Evolutionary conservation across 129 eudicot species (phyloP).

Genomic region (Escallonia herrerae): DNA sequence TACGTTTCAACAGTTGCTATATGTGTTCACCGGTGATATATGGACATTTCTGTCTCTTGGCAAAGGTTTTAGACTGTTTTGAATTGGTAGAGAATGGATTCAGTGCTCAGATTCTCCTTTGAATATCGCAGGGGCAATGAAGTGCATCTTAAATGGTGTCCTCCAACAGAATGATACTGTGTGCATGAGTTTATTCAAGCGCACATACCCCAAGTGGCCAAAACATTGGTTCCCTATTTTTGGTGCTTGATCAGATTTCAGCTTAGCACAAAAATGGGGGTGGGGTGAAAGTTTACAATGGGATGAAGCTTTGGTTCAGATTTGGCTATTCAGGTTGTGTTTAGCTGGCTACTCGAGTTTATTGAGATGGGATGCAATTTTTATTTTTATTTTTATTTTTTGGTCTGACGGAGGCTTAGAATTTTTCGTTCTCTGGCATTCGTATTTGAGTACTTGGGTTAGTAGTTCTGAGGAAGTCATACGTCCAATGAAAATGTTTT

Average conservation of each 20-base stretch:
- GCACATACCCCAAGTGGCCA: conserved; percentile 95
- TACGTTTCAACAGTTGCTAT: too few species aligned
- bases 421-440: too few species aligned
- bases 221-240: conserved; percentile 71
- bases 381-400: conserved; percentile 2
- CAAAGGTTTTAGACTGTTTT: not conserved
- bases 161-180: conserved; percentile 89
- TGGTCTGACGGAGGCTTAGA: too few species aligned
- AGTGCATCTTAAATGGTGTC: conserved; percentile 85
- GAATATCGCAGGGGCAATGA: conserved; percentile 76
- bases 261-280: conserved; percentile 5
- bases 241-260: conserved; percentile 22
- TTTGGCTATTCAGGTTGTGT: conserved; percentile 17
- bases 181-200: conserved; percentile 92
- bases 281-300: conserved; percentile 25
- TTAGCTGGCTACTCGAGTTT: conserved; percentile 1
- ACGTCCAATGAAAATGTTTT: too few species aligned
- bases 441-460: too few species aligned
- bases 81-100: too few species aligned
- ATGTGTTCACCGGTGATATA: too few species aligned
- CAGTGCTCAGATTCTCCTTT: not conserved
- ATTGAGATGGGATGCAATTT: not conserved
- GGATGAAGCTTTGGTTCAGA: conserved; percentile 99
- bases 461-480: too few species aligned
- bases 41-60: too few species aligned